Base-by-base conservation (phyloP, 495 filamentous ascomycete species). In the Penicillium flavigenum region DNA sequence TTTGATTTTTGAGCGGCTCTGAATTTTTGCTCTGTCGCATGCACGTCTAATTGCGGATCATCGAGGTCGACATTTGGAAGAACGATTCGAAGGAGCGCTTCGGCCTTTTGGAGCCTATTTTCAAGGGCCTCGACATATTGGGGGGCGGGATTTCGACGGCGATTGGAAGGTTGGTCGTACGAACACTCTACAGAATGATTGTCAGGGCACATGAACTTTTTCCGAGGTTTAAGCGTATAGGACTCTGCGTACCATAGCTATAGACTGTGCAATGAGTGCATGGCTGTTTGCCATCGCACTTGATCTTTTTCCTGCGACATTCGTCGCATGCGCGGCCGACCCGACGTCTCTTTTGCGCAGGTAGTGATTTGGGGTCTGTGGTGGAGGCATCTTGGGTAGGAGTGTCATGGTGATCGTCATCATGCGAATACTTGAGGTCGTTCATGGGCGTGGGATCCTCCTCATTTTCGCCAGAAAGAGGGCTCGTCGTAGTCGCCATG, bases 211-310 rank as follows among this genome's bases (percentile, higher is more conserved):
- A 29, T 39, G 24, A 32, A 51, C n/a, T 8, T 41, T 36, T 47
- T 54, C 31, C 49, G 22, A 20, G 26, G 32, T 46, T 31, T 46
- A 17, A 60, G 41, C n/a, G 57, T 58, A 54, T 31, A 54, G 44
- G 19, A 19, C 5, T 26, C 1, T n/a, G 44, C 83, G 73, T 82
- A 98, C 94, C 94, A 79, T 98, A 98, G 72, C 90, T 96, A 73
- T 98, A 98, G 38, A 97, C 91, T 7, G 91, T 95, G 74, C 94
- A 98, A 72, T 97, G 94, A 2, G 94, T 96, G 72, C 94, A 98
- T 9, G 94, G 95, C 72, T 96, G 92, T 74, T 96, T 96, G 56
- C 94, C 94, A 68, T 97, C 93, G 66, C 93, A 98, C 72, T 97
- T 98, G 71, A 98, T 97, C 73, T 98, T 98, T 74, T 98, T 98